Base-by-base conservation (phyloP, 768 basidiomycete species). In the Chalciporus pseudorubinellus region DNA sequence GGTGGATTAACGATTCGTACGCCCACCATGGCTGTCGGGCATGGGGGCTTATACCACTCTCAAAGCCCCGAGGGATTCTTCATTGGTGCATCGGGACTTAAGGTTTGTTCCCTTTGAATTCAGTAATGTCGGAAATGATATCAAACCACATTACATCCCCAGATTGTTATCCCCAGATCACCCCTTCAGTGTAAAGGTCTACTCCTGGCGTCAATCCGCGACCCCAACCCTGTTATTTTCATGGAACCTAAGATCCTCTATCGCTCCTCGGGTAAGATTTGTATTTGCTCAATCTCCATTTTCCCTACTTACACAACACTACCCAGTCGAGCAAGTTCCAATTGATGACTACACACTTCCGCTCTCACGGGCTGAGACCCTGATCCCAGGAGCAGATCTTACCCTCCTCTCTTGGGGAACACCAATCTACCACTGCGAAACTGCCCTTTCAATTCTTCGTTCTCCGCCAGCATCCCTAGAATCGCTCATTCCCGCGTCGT, bases 31-130 rank as follows among this genome's bases (percentile, higher is more conserved):
- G 82, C 92, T 8, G 95, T 98, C n/a, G 77, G 84, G 6, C 94
- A 98, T 63, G 94, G 94, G 39, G 94, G 87, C 20, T 69, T 95
- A 51, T 98, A 97, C 64, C 94, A 98, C 63, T 95, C 92, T 7
- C 94, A 98, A 69, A 92, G 90, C 50, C 94, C 94, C 4, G 95
- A 98, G 69, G 92, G 89, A 1, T 98, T 86, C 72, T 98, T 98
- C 68, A 80, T 95, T 75, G 93, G 88, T 29, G 93, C 91, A 8
- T 74, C 91, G 0, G 94, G 94, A 1, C 64, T 98, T 38, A 97
- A 97, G 77, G 92, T 89, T 51, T 13, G 53, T 31, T 26, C 16
- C 33, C 10, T 20, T 20, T 21, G 7, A 9, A 29, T 54, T 20
- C 8, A 18, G 33, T 9, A 7, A 14, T 29, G 6, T 19, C 22